Evolutionary conservation across 2,329 filamentous ascomycete genomes (phyloP), one percentile per base, ranked within the genome.

Genomic region (Cryphonectria carpinicola): DNA sequence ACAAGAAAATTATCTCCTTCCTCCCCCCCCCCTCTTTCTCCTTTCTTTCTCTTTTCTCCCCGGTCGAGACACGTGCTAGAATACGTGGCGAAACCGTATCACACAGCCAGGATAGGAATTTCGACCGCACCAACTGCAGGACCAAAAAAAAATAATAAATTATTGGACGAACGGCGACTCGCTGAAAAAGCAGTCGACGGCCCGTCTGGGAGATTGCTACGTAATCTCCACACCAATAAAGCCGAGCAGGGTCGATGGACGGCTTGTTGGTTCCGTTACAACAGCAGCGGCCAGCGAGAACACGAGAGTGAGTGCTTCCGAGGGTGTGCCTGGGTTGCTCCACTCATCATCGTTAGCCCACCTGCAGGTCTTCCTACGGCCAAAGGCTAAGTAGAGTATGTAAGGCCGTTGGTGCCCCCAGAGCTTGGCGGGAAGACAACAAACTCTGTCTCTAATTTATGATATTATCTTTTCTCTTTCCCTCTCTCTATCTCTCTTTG

Each of bases 351-450:
- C 35, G 32, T 37, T 61, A n/a, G 32, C 58, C 32, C 19, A 37
- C 28, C 35, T 61, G 58, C 58, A 61, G 6, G 32, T 39, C 35
- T 32, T 61, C 58, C 17, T 39, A 22, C 7, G 58, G 17, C 32
- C 58, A 4, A n/a, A n/a, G 58, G 58, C 58, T 14, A 39, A 61
- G 22, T 61, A 61, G 39, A 61, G 22, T 61, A 61, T 61, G 32
- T 39, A 61, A 39, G 32, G 19, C 58, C 58, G 22, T 14, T 25
- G 35, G 19, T 39, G 35, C 32, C 58, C 56, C 58, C 8, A 39
- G 11, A 49, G 19, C 58, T n/a, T 22, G 19, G 54, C 54, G 54
- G 25, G 25, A 32, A 32, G 19, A 19, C 22, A 49, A n/a, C 46
- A 49, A 19, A 49, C 0, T 49, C 46, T 49, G 46, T 49, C 46